These are phyloP conservation scores for Lichtheimia corymbifera DNA, from an alignment of 371 early-diverging fungal genomes.

Conservation along the genomic window DNA sequence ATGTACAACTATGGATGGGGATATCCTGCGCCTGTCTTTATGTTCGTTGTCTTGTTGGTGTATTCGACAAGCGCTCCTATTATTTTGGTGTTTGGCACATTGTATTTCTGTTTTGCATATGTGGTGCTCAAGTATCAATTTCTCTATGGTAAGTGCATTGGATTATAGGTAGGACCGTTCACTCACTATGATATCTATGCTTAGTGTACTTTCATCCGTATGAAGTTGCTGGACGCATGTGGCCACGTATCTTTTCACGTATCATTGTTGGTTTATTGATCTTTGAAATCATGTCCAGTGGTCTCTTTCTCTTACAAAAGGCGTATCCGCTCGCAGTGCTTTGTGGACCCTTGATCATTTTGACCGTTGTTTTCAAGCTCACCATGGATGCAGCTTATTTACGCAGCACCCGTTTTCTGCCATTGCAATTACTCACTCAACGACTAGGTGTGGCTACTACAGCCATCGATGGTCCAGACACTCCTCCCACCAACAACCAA, in stretches of 20 bases:
- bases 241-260: slow-evolving; percentile 74
- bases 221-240: slow-evolving; percentile 78
- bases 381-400: slow-evolving; percentile 60
- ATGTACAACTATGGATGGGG: slow-evolving; percentile 70
- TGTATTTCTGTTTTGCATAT: slow-evolving; percentile 75
- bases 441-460: slow-evolving; percentile 41
- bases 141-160: slow-evolving; percentile 52
- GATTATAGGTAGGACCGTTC: not conserved
- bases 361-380: slow-evolving; percentile 57
- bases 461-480: not conserved
- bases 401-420: slow-evolving; percentile 52
- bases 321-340: slow-evolving; percentile 49
- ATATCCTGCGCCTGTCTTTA: slow-evolving; percentile 69
- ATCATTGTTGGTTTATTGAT: slow-evolving; percentile 72
- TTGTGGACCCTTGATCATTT: slow-evolving; percentile 48
- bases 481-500: not conserved
- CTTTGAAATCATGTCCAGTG: slow-evolving; percentile 80
- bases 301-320: slow-evolving; percentile 67
- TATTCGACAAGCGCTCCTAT: slow-evolving; percentile 86
- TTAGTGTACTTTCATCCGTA: slow-evolving; percentile 76
- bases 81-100: slow-evolving; percentile 71
- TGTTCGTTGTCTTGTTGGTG: slow-evolving; percentile 75
- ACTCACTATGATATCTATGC: not conserved
- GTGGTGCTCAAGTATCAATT: slow-evolving; percentile 77
- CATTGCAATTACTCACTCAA: slow-evolving; percentile 44